Evolutionary conservation across 805 yeast genomes (phyloP).

Genomic region (Kazachstania martiniae): DNA sequence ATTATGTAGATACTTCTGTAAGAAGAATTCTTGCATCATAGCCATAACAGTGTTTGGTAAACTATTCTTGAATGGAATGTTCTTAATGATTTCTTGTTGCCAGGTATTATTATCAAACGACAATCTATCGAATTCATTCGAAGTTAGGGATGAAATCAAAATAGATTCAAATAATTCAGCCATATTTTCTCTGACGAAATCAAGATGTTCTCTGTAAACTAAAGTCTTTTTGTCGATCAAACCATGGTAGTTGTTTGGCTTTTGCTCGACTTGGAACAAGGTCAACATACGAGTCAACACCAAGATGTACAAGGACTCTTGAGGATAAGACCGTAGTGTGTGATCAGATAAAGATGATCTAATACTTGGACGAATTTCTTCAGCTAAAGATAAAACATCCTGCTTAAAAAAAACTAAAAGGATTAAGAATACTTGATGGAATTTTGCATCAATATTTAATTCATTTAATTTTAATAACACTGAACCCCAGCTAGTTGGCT

Average conservation of each 20-base stretch:
- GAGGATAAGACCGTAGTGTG: slow-evolving; percentile 32
- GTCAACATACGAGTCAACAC: slow-evolving; percentile 41
- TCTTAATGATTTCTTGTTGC: slow-evolving; percentile 39
- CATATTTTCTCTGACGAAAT: slow-evolving; percentile 38
- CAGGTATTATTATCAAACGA: slow-evolving; percentile 40
- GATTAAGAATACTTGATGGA: slow-evolving; percentile 35
- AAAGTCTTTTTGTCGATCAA: slow-evolving; percentile 60
- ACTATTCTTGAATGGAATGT: slow-evolving; percentile 49
- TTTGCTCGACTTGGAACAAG: slow-evolving; percentile 37
- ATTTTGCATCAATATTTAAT: slow-evolving; percentile 23
- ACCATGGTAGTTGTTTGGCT: slow-evolving; percentile 49
- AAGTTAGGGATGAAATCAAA: slow-evolving; percentile 39
- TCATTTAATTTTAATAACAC: slow-evolving; percentile 29
- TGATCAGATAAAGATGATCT: slow-evolving; percentile 27
- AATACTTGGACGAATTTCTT: slow-evolving; percentile 26
- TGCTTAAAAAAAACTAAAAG: slow-evolving; percentile 38
- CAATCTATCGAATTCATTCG: slow-evolving; percentile 49
- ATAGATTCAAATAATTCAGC: slow-evolving; percentile 47
- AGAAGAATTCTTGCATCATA: slow-evolving; percentile 28
- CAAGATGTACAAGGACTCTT: slow-evolving; percentile 28
- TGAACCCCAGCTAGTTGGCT: slow-evolving; percentile 42
- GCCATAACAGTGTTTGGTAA: slow-evolving; percentile 54
- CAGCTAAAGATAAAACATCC: slow-evolving; percentile 30
- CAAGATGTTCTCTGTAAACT: slow-evolving; percentile 54
- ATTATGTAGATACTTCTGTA: slow-evolving; percentile 27